A percentile compares a stretch with the other conserved stretches of the same genome.
Conservation (phyloP, 2,329 filamentous ascomycete species). For the Chrysoporthe deuterocubensis region DNA sequence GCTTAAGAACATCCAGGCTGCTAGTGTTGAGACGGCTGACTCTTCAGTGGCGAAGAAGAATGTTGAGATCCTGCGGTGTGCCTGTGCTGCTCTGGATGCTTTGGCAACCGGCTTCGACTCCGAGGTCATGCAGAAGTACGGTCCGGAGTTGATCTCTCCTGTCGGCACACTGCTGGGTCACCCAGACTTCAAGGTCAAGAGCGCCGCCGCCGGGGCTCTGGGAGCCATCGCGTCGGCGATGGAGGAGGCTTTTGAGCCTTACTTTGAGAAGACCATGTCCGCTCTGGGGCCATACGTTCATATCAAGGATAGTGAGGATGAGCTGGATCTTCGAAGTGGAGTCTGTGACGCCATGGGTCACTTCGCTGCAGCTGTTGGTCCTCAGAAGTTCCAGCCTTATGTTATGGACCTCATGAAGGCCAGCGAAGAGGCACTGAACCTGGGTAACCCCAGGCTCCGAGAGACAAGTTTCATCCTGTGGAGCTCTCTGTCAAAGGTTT, state of each 20-base stretch:
- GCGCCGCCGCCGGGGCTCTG: constrained; percentile 83
- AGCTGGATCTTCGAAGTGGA: constrained; percentile 85
- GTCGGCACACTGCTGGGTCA: constrained; percentile 84
- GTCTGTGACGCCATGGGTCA: constrained; percentile 93
- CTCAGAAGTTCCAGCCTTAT: constrained; percentile 86
- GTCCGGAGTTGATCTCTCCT: constrained; percentile 79
- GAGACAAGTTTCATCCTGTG: constrained; percentile 98
- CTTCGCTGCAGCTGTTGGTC: constrained; percentile 86
- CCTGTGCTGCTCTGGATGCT: constrained; percentile 88
- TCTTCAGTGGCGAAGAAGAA: constrained; percentile 72
- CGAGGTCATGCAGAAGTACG: constrained; percentile 80
- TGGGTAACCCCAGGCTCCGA: constrained; percentile 87
- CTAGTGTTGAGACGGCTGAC: constrained; percentile 68
- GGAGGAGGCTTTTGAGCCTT: constrained; percentile 83
- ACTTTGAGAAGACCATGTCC: constrained; percentile 88
- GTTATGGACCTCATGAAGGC: constrained; percentile 89
- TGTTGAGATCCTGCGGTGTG: constrained; percentile 84
- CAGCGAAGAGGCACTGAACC: constrained; percentile 85
- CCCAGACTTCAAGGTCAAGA: constrained; percentile 87
- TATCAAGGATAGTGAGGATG: constrained; percentile 87
- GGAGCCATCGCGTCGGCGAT: constrained; percentile 89
- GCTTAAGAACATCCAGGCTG: constrained; percentile 85
- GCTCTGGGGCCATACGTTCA: constrained; percentile 82
- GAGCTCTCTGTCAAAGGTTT: constrained; percentile 93
- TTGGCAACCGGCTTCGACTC: constrained; percentile 84